Evolutionary conservation across 768 basidiomycete genomes (phyloP).

Genomic region (Butyriboletus loyo): DNA sequence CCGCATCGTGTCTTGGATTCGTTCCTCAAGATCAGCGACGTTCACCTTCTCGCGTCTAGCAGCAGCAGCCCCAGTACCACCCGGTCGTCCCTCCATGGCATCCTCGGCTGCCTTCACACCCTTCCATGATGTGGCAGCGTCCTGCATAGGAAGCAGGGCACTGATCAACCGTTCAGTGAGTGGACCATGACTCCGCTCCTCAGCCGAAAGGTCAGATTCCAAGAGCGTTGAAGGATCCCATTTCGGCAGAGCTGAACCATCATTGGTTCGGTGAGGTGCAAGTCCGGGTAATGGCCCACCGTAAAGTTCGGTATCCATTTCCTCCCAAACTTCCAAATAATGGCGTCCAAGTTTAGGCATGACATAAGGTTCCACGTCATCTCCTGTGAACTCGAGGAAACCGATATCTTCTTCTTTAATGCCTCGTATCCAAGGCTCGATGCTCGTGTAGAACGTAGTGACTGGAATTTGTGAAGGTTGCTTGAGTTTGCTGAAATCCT

Average conservation of each 20-base stretch:
- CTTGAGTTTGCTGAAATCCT: constrained; percentile 87
- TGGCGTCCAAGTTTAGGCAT: constrained; percentile 84
- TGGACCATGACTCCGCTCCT: constrained; percentile 82
- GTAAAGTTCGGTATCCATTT: constrained; percentile 68
- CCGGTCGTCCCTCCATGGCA: constrained; percentile 80
- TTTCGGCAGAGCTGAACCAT: constrained; percentile 48
- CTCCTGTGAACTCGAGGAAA: constrained; percentile 86
- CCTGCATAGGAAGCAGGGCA: constrained; percentile 68
- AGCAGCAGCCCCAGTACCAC: constrained; percentile 75
- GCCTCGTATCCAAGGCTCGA: constrained; percentile 86
- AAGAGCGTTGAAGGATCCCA: constrained; percentile 82
- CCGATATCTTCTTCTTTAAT: constrained; percentile 96
- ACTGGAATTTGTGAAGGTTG: constrained; percentile 66
- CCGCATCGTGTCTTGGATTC: constrained; percentile 73
- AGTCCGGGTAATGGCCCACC: constrained; percentile 41
- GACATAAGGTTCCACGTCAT: constrained; percentile 83
- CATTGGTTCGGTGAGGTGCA: constrained; percentile 35
- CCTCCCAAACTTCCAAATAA: constrained; percentile 91
- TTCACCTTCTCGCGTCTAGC: constrained; percentile 72
- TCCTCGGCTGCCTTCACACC: constrained; percentile 83
- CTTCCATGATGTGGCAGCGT: constrained; percentile 57
- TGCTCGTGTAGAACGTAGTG: constrained; percentile 79
- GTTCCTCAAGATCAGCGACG: constrained; percentile 74
- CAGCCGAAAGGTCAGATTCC: constrained; percentile 65
- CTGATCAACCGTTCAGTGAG: constrained; percentile 83